Evolutionary conservation across 2,329 filamentous ascomycete genomes (phyloP), one percentile per base, ranked within the genome.

Genomic region (Paecilomyces sp.): DNA sequence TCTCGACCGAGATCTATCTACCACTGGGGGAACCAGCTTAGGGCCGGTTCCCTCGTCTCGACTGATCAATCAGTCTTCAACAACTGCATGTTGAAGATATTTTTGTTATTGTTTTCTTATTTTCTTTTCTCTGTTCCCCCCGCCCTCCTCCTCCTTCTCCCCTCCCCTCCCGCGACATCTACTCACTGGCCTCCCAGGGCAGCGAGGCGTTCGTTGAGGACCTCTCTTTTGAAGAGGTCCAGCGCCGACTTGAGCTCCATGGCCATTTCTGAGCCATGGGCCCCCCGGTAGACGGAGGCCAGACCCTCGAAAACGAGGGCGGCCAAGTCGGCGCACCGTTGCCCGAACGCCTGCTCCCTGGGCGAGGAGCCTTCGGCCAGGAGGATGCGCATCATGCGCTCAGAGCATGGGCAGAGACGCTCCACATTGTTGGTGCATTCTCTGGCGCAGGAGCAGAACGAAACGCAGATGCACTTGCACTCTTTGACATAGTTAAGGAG

Each of bases 381-480:
- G 59, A 71, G 63, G 36, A 73, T 63, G 33, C 70, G 70, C 53
- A 74, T 60, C 62, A 72, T 67, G 28, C 73, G 68, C 54, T 70
- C 68, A 5, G 71, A 68, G 60, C 75, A 77, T 30, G 73, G 74
- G 41, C 75, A 77, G 11, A 41, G 52, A 11, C 65, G 66, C 56
- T 69, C 64, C 5, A 67, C 67, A 7, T 70, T 62, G 22, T 62
- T 28, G 1, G 74, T 76, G 55, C 75, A 77, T 13, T 67, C 65
- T 22, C 36, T 55, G 15, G 74, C 64, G 57, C 75, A 77, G 22
- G 56, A 61, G 57, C 75, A 77, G 54, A 63, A 56, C 1, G 66
- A 63, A 13, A 63, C 60, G 61, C 75, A 77, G 52, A 76, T 69
- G 58, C 75, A 77, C 36, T 72, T 75, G 50, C 64, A 64, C 53